These are phyloP conservation scores for Cyberlindnera galapagoensis DNA, from an alignment of 805 yeast species.

Conservation along the genomic window DNA sequence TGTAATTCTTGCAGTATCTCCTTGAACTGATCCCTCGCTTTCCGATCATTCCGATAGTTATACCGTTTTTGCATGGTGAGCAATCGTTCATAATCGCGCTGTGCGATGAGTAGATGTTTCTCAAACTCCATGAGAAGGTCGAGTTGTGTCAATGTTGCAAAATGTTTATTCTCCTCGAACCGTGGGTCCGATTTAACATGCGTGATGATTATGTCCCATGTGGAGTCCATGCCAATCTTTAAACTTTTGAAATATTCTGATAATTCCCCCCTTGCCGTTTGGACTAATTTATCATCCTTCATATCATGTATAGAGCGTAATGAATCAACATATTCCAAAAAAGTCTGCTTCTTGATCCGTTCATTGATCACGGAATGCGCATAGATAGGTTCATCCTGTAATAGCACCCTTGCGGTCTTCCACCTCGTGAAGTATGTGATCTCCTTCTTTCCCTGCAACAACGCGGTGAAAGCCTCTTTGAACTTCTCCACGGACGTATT, in stretches of 20 bases:
- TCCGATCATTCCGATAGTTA: slow-evolving; percentile 53
- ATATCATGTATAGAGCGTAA: slow-evolving; percentile 29
- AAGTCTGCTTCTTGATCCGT: slow-evolving; percentile 47
- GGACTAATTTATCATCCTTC: slow-evolving; percentile 24
- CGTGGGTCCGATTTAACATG: slow-evolving; percentile 35
- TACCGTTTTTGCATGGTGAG: slow-evolving; percentile 24
- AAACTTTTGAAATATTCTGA: slow-evolving; percentile 40
- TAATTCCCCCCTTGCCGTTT: slow-evolving; percentile 47
- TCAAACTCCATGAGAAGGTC: slow-evolving; percentile 57
- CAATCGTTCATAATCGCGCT: slow-evolving; percentile 17
- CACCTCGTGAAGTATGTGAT: slow-evolving; percentile 57
- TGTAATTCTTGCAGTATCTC: slow-evolving; percentile 34
- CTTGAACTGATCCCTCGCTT: slow-evolving; percentile 57
- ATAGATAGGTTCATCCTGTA: slow-evolving; percentile 61
- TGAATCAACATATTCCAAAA: slow-evolving; percentile 39
- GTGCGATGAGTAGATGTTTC: slow-evolving; percentile 25
- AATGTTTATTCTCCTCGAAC: slow-evolving; percentile 54
- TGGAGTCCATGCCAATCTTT: slow-evolving; percentile 20
- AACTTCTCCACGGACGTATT: slow-evolving; percentile 49
- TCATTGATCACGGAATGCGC: slow-evolving; percentile 55
- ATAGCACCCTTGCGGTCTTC: slow-evolving; percentile 46
- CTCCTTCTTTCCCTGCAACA: slow-evolving; percentile 37
- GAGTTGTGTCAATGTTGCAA: slow-evolving; percentile 41
- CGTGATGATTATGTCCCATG: slow-evolving; percentile 16
- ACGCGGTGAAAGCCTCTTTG: slow-evolving; percentile 42